phyloP scores from a whole-genome alignment of 805 yeast genomes.

The Sungouiella blattae region DNA sequence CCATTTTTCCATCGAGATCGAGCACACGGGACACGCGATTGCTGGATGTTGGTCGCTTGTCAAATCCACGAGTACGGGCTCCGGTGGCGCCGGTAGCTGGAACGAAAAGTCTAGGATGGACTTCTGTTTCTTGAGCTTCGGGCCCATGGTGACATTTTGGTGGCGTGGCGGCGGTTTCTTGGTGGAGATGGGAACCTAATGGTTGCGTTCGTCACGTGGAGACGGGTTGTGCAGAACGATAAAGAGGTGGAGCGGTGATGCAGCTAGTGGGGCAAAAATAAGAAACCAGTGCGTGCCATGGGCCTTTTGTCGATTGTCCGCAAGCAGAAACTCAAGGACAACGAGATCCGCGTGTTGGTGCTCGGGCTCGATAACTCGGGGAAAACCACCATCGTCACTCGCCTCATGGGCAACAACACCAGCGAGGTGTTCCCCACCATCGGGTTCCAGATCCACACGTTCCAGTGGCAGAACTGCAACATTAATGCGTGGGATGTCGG shows the following conservation, averaged over 20 bases:
- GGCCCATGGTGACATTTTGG: too few relatives aligned
- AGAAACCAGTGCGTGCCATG: too few relatives aligned
- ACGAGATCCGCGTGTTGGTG: constrained; percentile 68
- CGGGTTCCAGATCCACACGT: constrained; percentile 79
- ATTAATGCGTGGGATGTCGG: constrained; percentile 86
- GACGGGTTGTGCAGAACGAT: too few relatives aligned
- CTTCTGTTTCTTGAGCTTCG: too few relatives aligned
- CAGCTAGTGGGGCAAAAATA: too few relatives aligned
- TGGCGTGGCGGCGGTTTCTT: too few relatives aligned
- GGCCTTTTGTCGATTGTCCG: constrained; percentile 76
- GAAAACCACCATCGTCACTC: constrained; percentile 76
- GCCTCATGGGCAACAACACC: constrained; percentile 49
- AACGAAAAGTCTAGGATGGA: constrained; percentile 4
- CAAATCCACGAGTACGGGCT: too few relatives aligned
- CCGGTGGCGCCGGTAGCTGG: too few relatives aligned
- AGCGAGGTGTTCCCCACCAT: constrained; percentile 75
- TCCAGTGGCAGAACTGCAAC: constrained; percentile 40
- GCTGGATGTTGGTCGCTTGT: too few relatives aligned
- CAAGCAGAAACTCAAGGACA: constrained; percentile 78
- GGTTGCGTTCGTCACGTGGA: too few relatives aligned
- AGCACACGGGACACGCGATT: constrained; percentile 52
- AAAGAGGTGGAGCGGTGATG: too few relatives aligned
- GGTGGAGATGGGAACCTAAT: too few relatives aligned
- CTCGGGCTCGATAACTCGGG: constrained; percentile 92
- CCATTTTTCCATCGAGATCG: constrained; percentile 32